Evolutionary conservation across 2,329 filamentous ascomycete species (phyloP), one percentile per base, ranked within the genome.

Genomic region (Penicillium hordei): DNA sequence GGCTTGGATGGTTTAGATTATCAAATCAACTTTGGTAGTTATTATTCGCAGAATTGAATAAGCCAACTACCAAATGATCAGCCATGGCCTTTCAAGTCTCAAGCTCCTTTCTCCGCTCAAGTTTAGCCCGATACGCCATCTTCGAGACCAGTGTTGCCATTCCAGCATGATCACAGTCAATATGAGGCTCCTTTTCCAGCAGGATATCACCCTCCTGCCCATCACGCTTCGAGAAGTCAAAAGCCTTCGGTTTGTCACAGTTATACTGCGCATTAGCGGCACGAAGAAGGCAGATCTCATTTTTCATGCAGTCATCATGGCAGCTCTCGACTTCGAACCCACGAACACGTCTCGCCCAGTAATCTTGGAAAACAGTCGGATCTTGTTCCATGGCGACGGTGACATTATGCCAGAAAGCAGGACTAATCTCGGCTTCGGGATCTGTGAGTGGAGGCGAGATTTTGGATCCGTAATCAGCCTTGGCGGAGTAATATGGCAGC

Each of bases 371-470:
- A 1, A 76, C 68, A 0, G 65, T 59, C 2, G 75, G 61, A 54
- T 83, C 69, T 5, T 57, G 62, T 59, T 82, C 79, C 48, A 86
- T 78, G 3, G 73, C 67, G 1, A 72, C 72, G 1, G 83, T 86
- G 21, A 86, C 74, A 61, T 82, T 79, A 67, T 86, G 83, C 83
- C 84, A 86, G 69, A 86, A 86, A 1, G 79, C 79, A 0, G 83
- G 80, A 1, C 80, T 82, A 34, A 87, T 77, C 61, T 86, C 78
- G 6, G 68, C 66, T 0, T 61, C 49, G 0, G 69, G 70, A 4
- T 75, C 74, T 10, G 69, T 70, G 19, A 80, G 61, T 1, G 80
- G 76, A 38, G 81, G 78, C 31, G 59, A 66, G 15, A 82, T 69
- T 1, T 79, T 70, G 0, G 76, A 62, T 6, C 82, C 83, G 64